Base-by-base conservation (phyloP, 495 filamentous ascomycete species). In the Pyronema domesticum region DNA sequence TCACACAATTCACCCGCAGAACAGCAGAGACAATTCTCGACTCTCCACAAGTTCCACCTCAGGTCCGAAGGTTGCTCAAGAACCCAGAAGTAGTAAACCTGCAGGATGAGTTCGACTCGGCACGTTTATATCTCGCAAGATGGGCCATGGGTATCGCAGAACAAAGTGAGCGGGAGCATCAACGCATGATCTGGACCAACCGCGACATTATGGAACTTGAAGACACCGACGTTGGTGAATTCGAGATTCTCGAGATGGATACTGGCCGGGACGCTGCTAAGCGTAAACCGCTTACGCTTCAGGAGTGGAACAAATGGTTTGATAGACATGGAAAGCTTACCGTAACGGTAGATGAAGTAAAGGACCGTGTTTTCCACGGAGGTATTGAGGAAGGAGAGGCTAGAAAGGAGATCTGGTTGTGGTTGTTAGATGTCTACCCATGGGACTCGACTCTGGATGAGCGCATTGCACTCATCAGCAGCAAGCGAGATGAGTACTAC, bases 141-240 rank as follows among this genome's bases (percentile, higher is more conserved):
- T 98, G 91, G 91, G 91, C 91, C 0, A 96, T 96, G 91, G 93
- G 86, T 0, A 93, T 98, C 52, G 87, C 89, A 0, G 91, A 98
- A 67, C 91, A 96, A 70, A 85, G 87, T 62, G 91, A 98, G 65
- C 73, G 78, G 40, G 91, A 98, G 50, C 85, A 78, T 52, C 80
- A 85, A 65, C 55, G 47, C 46, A 37, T 62, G 1, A 93, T 95
- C 60, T 98, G 86, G 82, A 94, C 88, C 0, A 89, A 86, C 4
- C 80, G 80, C 61, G 91, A 98, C 70, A 81, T 94, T 13, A 74
- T 96, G 56, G 89, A 91, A 65, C 81, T 93, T 68, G 91, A 98
- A 67, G 82, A 95, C 55, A 94, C 85, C 49, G 82, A 84, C 35
- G 86, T 98, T 9, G 91, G 91, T 11, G 85, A 95, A 56, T 98